phyloP scores from a whole-genome alignment of 495 filamentous ascomycete species.

The Podospora conica region DNA sequence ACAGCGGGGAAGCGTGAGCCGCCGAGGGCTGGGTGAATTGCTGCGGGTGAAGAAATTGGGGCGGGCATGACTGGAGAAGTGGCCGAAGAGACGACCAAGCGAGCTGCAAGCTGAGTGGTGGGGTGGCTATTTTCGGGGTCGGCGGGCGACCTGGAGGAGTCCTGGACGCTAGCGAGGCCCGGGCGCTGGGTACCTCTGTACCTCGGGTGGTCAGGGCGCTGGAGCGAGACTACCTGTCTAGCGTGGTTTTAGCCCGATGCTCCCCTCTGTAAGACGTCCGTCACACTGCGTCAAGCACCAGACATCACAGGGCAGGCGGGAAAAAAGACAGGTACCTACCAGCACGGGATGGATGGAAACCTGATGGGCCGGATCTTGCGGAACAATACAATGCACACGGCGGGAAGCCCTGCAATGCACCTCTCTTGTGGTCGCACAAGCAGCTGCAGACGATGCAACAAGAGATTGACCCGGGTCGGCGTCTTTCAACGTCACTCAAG shows the following conservation, averaged over 20 bases:
- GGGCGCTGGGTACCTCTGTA: not conserved
- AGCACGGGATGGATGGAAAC: too few relatives aligned
- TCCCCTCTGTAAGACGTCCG: not conserved
- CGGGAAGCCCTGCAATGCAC: not conserved
- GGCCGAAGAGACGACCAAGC: not conserved
- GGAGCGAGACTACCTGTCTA: not conserved
- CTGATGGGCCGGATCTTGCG: not conserved
- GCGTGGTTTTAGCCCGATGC: not conserved
- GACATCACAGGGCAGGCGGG: not conserved
- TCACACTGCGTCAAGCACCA: not conserved
- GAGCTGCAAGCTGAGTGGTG: slow-evolving; percentile 9
- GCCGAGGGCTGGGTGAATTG: slow-evolving; percentile 36
- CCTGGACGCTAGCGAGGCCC: not conserved
- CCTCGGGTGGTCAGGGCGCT: not conserved
- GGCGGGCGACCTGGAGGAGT: not conserved
- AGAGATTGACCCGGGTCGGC: not conserved
- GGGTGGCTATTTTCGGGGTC: slow-evolving; percentile 20
- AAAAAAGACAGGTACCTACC: not conserved
- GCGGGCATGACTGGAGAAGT: slow-evolving; percentile 23
- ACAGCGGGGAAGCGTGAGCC: slow-evolving; percentile 7
- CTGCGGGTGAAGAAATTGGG: slow-evolving; percentile 30
- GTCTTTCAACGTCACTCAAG: not conserved
- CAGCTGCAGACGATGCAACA: not conserved
- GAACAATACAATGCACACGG: not conserved
- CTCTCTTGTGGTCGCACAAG: not conserved